These are phyloP conservation scores for Penicillium cosmopolitanum DNA, from an alignment of 495 filamentous ascomycete genomes.

Conservation along the genomic window DNA sequence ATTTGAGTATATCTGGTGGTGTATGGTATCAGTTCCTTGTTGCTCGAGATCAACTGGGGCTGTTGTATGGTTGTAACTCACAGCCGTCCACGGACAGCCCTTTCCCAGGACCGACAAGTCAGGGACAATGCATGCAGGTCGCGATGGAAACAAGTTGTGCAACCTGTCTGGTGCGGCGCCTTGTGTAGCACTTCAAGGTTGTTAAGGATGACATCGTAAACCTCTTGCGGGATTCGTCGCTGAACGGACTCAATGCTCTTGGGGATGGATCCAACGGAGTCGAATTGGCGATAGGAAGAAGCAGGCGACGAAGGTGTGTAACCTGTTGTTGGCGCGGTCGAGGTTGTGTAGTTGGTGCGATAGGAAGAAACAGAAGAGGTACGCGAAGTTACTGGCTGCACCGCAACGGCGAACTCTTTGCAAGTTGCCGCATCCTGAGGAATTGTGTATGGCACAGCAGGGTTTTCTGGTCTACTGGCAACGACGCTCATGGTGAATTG, in stretches of 20 bases:
- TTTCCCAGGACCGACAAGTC: slow-evolving; percentile 68
- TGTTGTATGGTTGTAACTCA: slow-evolving; percentile 42
- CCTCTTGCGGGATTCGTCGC: slow-evolving; percentile 55
- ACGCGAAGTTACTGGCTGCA: slow-evolving; percentile 39
- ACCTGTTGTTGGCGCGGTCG: slow-evolving; percentile 41
- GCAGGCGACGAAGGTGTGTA: slow-evolving; percentile 44
- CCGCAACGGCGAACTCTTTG: slow-evolving; percentile 34
- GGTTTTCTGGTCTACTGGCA: slow-evolving; percentile 45
- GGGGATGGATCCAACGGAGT: slow-evolving; percentile 41
- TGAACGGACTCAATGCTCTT: slow-evolving; percentile 45
- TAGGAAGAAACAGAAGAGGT: slow-evolving; percentile 48
- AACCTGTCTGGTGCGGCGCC: slow-evolving; percentile 48
- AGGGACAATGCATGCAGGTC: slow-evolving; percentile 71
- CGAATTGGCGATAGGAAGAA: slow-evolving; percentile 40
- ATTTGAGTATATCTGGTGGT: slow-evolving; percentile 66
- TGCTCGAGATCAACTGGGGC: neutral
- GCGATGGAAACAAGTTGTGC: slow-evolving; percentile 77
- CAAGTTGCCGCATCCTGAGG: slow-evolving; percentile 22
- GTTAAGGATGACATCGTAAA: slow-evolving; percentile 59
- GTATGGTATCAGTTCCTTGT: slow-evolving; percentile 18
- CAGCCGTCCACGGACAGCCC: slow-evolving; percentile 65
- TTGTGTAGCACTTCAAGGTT: slow-evolving; percentile 55
- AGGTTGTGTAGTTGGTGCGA: slow-evolving; percentile 43
- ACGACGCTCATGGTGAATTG: slow-evolving; percentile 45
- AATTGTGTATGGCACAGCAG: slow-evolving; percentile 38